phyloP scores from a whole-genome alignment of 1,284 basidiomycete species.

The Puccinia novopanici region DNA sequence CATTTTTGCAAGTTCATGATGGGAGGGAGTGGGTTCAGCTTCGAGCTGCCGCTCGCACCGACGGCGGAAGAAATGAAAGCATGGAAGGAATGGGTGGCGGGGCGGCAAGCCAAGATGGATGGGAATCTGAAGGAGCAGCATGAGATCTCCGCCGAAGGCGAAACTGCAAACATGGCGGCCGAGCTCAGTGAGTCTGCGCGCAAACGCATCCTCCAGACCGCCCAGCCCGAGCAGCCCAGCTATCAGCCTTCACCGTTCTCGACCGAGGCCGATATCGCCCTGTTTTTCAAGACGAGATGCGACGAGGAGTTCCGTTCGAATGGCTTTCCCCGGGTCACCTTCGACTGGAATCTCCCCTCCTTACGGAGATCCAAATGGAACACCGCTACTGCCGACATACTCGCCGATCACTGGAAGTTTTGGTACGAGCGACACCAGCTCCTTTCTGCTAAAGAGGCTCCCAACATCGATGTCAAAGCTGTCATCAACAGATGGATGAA shows the following conservation, averaged over 20 bases:
- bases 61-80: neutral
- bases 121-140: neutral
- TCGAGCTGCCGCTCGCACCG: neutral
- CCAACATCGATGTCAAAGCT: neutral
- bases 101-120: neutral
- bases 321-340: neutral
- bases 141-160: neutral
- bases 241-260: no score
- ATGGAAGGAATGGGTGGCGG: neutral
- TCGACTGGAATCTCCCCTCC: neutral
- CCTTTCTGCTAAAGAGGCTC: neutral
- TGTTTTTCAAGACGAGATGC: neutral
- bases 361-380: neutral
- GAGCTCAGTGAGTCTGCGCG: no score
- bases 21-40: neutral
- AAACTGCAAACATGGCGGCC: neutral
- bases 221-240: no score
- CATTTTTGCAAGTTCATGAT: constrained; percentile 15
- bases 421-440: neutral
- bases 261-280: no score
- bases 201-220: no score
- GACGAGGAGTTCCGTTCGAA: neutral
- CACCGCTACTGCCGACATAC: neutral
- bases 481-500: neutral
- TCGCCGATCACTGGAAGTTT: neutral